Base-by-base conservation (phyloP, 805 yeast species). In the Lipomyces sp. region DNA sequence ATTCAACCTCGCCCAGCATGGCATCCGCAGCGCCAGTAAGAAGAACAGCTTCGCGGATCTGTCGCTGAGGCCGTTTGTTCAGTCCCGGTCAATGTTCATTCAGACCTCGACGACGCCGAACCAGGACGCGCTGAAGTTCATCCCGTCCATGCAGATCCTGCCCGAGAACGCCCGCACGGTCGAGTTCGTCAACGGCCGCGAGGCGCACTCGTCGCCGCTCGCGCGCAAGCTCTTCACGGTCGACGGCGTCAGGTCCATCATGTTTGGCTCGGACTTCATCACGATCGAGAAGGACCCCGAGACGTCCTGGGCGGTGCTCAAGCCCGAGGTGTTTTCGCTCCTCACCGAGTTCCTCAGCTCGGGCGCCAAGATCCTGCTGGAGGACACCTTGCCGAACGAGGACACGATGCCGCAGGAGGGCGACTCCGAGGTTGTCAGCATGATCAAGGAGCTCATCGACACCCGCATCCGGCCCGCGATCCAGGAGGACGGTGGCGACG, bases 401-500 rank as follows among this genome's bases (percentile, higher is more conserved):
- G 74, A 69, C 35, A 71, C 75, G 2, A 73, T 72, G 37, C 79
- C 76, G 4, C 67, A 66, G 10, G 95, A 84, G 42, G 86, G 82
- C 43, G 89, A 84, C 51, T 75, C 78, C 47, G 98, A 91, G 69
- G 79, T 88, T 1, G 84, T 88, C 39, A 81, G 86, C 28, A 84
- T 90, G 84, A 88, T 93, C 63, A 86, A 88, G 61, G 98, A 93
- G 65, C 75, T 93, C 49, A 83, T 95, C 49, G 95, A 86, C 54
- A 93, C 98, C 1, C 81, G 97, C 65, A 90, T 93, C 45, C 82
- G 96, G 64, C 99, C 99, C 1, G 96, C 98, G 1, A 89, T 93
- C 51, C 95, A 89, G 71, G 99, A 93, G 63, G 99, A 93, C 64
- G 99, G 99, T 56, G 99, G 99, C 31, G 98, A 93, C 65, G 83